Conservation (phyloP, 805 yeast genomes). For the Sugiyamaella americana region DNA sequence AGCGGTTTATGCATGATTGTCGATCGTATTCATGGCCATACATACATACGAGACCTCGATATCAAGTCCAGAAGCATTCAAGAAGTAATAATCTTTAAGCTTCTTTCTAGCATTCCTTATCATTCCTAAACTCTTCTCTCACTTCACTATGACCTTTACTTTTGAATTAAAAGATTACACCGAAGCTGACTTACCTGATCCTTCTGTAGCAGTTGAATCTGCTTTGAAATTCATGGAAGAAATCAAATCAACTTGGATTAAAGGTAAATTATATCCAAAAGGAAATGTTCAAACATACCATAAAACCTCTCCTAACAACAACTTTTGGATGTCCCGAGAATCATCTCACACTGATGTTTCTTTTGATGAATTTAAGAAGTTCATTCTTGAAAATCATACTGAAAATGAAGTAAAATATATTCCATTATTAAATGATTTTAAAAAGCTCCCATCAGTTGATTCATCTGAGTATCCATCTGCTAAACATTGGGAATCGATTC, state of each 20-base stretch:
- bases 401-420: constrained; percentile 36
- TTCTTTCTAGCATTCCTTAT: too few species aligned
- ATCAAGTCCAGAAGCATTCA: too few species aligned
- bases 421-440: constrained; percentile 26
- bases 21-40: too few species aligned
- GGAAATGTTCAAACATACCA: constrained; percentile 22
- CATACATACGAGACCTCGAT: too few species aligned
- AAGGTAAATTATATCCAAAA: constrained; percentile 15
- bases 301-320: constrained; percentile 20
- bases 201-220: constrained; percentile 16
- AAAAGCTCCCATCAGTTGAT: constrained; percentile 20
- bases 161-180: constrained; percentile 19
- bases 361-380: constrained; percentile 26
- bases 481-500: constrained; percentile 24
- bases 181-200: constrained; percentile 21
- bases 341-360: constrained; percentile 29
- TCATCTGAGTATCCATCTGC: constrained; percentile 1
- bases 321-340: constrained; percentile 36
- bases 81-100: too few species aligned
- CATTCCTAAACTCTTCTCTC: background rate
- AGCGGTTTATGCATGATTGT: too few species aligned
- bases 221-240: constrained; percentile 18
- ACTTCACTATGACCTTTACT: constrained; percentile 12
- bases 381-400: constrained; percentile 34
- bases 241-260: constrained; percentile 22